phyloP scores from a whole-genome alignment of 2,329 filamentous ascomycete genomes.

The Teratosphaeriaceae sp. region DNA sequence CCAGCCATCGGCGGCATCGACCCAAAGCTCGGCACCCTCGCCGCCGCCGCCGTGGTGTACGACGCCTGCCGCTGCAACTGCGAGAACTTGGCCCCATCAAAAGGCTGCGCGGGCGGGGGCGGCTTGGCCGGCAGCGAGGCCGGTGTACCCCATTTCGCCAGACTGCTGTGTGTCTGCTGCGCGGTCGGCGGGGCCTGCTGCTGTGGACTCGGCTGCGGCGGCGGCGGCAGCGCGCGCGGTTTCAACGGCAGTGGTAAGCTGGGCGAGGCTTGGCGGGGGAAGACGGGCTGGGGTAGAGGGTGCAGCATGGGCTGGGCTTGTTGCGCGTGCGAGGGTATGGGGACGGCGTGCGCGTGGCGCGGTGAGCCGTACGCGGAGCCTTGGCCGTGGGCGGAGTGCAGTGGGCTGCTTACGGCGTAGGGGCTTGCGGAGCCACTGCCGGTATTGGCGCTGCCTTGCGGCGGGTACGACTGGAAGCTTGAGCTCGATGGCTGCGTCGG shows the following conservation, averaged over 20 bases:
- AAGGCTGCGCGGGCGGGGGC: constrained; percentile 37
- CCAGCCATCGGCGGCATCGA: constrained; percentile 11
- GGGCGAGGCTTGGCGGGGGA: constrained; percentile 29
- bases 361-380: constrained; percentile 22
- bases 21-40: constrained; percentile 9
- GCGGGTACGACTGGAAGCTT: constrained; percentile 16
- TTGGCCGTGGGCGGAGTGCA: constrained; percentile 28
- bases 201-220: constrained; percentile 14
- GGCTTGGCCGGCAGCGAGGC: constrained; percentile 50
- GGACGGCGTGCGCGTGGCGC: constrained; percentile 11
- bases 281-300: constrained; percentile 32
- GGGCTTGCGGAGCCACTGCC: constrained; percentile 8
- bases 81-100: constrained; percentile 11
- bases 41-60: constrained; percentile 10
- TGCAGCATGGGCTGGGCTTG: constrained; percentile 25
- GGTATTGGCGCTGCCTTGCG: constrained; percentile 15
- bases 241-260: constrained; percentile 28
- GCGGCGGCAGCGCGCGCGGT: constrained; percentile 15
- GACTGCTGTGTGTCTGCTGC: constrained; percentile 36
- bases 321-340: constrained; percentile 13
- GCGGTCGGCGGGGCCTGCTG: constrained; percentile 16
- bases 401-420: constrained; percentile 11
- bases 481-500: constrained; percentile 46
- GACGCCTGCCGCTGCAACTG: constrained; percentile 11
- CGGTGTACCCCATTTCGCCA: constrained; percentile 52